These are phyloP conservation scores for Trichoderma asperellum DNA, from an alignment of 2,329 filamentous ascomycete genomes.

Conservation along the genomic window DNA sequence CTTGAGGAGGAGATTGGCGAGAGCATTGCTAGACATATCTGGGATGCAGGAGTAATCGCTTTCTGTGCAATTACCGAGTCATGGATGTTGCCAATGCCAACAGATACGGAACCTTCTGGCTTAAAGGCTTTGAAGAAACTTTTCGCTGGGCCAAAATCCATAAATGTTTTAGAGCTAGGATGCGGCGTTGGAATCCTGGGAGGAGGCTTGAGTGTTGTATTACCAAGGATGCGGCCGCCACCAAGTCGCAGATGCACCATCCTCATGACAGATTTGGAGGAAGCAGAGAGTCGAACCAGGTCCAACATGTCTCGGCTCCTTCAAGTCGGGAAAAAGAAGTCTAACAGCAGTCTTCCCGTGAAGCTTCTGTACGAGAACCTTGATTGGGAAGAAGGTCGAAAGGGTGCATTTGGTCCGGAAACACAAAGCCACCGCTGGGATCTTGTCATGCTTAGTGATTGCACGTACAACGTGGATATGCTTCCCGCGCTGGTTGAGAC, in stretches of 20 bases:
- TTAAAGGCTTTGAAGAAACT: conserved; percentile 41
- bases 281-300: conserved; percentile 54
- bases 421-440: conserved; percentile 53
- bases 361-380: conserved; percentile 56
- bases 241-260: conserved; percentile 39
- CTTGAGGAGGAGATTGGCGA: conserved; percentile 62
- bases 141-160: conserved; percentile 34
- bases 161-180: conserved; percentile 59
- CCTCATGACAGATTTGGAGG: conserved; percentile 60
- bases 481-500: conserved; percentile 59
- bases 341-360: conserved; percentile 21
- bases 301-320: conserved; percentile 50
- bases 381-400: conserved; percentile 59
- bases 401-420: conserved; percentile 49
- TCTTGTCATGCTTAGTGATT: conserved; percentile 60
- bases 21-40: conserved; percentile 63
- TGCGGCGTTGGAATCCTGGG: conserved; percentile 62
- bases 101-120: conserved; percentile 36
- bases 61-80: conserved; percentile 41
- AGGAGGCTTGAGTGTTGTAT: conserved; percentile 50
- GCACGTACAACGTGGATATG: conserved; percentile 64
- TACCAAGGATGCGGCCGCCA: conserved; percentile 34
- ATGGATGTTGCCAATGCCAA: conserved; percentile 36
- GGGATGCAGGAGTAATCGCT: conserved; percentile 60
- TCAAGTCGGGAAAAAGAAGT: background rate